Percentiles rank a stretch among this genome's conserved stretches.
These are phyloP conservation scores for Fusarium virguliforme DNA, from an alignment of 2,329 filamentous ascomycete genomes.

Conservation along the genomic window DNA sequence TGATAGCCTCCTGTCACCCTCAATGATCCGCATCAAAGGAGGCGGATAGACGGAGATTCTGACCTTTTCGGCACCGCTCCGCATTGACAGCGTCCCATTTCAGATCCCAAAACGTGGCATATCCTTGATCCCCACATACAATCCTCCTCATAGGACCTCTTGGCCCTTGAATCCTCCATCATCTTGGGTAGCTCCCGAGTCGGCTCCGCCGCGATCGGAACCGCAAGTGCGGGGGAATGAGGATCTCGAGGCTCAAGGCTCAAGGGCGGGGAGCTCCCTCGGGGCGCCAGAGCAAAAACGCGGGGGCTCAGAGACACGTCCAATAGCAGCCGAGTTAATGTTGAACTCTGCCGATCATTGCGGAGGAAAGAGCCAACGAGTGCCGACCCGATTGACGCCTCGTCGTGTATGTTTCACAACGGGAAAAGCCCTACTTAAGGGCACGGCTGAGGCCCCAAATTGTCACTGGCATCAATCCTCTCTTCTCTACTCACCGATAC, in stretches of 20 bases:
- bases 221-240: slow-evolving; percentile 3
- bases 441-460: neutral
- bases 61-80: slow-evolving; percentile 9
- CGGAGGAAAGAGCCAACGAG: neutral
- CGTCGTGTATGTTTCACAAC: slow-evolving; percentile 6
- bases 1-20: neutral
- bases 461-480: slow-evolving; percentile 24
- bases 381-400: slow-evolving; percentile 8
- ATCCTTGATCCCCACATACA: neutral
- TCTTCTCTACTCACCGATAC: slow-evolving; percentile 12
- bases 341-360: slow-evolving; percentile 15
- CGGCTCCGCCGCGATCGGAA: slow-evolving; percentile 4
- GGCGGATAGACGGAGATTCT: neutral
- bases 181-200: slow-evolving; percentile 7
- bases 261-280: neutral
- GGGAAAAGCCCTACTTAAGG: slow-evolving; percentile 10
- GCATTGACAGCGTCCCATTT: neutral
- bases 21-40: slow-evolving; percentile 3
- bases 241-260: neutral
- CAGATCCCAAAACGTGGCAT: neutral
- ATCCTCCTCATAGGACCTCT: neutral
- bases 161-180: neutral
- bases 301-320: slow-evolving; percentile 3
- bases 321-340: slow-evolving; percentile 1
- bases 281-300: neutral